phyloP scores from a whole-genome alignment of 106 monocot genomes.

The Agapanthus africanus region DNA sequence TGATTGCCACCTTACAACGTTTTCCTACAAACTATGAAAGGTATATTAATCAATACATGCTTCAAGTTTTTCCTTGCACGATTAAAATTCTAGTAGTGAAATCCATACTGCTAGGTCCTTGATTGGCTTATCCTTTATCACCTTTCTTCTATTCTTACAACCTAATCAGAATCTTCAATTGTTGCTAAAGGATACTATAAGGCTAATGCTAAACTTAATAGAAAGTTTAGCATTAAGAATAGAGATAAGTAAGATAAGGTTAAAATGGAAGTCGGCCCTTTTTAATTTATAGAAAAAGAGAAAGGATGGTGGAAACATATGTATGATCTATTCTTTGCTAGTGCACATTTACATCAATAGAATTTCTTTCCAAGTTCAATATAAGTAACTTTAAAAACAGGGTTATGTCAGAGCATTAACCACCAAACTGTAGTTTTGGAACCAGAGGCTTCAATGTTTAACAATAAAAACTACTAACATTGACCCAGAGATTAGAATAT shows the following conservation, averaged over 20 bases:
- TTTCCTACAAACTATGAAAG: not conserved
- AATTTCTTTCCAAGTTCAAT: too few species aligned
- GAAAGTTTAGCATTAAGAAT: not conserved
- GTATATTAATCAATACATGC: not conserved
- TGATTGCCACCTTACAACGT: not conserved
- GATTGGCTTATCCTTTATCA: too few species aligned
- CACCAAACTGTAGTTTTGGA: too few species aligned
- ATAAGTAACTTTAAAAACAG: too few species aligned
- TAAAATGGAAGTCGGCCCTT: not conserved
- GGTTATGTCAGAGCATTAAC: too few species aligned
- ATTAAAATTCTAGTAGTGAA: not conserved
- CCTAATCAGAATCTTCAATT: not conserved
- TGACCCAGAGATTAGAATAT: too few species aligned
- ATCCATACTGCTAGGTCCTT: not conserved
- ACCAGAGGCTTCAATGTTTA: too few species aligned
- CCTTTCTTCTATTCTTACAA: too few species aligned
- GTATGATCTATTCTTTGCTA: not conserved
- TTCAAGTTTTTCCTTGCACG: not conserved
- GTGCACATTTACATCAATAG: not conserved
- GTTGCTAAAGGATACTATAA: not conserved
- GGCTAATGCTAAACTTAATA: slow-evolving; percentile 1
- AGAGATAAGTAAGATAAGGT: not conserved
- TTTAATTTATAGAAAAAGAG: not conserved
- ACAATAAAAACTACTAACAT: too few species aligned
- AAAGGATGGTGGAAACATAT: slow-evolving; percentile 2